A percentile compares a stretch with the other conserved stretches of the same genome.
These are phyloP conservation scores for Cutaneotrichosporon sp. DNA, from an alignment of 1,284 basidiomycete species.

Conservation along the genomic window DNA sequence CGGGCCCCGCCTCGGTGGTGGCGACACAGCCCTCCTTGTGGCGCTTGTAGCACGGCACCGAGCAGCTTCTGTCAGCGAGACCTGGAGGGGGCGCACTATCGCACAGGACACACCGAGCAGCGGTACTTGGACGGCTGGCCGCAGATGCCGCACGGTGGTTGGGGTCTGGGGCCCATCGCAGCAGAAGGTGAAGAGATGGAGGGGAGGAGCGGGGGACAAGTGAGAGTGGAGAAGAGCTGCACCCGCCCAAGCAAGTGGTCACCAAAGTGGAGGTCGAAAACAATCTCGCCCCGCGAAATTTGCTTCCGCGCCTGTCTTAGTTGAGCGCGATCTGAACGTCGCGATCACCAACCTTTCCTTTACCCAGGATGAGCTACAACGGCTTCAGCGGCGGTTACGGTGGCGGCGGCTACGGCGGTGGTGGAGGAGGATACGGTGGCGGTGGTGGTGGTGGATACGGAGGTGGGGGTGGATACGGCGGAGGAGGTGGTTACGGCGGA, in stretches of 20 bases:
- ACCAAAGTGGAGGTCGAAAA: conserved; percentile 3
- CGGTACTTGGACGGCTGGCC: conserved; percentile 42
- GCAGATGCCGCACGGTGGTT: conserved; percentile 39
- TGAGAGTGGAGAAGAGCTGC: no score
- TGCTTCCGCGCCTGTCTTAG: conserved; percentile 9
- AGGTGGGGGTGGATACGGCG: conserved; percentile 13
- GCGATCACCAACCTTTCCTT: no score
- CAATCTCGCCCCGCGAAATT: not conserved
- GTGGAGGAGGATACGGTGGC: no score
- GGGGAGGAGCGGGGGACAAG: no score
- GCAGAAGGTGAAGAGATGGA: no score
- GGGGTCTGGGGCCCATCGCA: conserved; percentile 21
- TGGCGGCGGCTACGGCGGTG: conserved; percentile 13
- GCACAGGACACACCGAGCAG: conserved; percentile 45
- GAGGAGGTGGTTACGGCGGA: conserved; percentile 27
- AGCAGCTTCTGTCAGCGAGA: conserved; percentile 42
- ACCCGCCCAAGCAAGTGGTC: no score
- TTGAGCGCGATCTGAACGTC: no score
- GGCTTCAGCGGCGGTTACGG: conserved; percentile 25
- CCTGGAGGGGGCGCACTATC: conserved; percentile 40
- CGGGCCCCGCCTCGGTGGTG: not conserved
- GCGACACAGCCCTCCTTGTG: conserved; percentile 34
- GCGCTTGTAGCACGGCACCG: conserved; percentile 50
- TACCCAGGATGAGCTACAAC: conserved; percentile 44
- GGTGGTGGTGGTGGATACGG: conserved; percentile 21